Percentiles rank a stretch among this genome's conserved stretches.
These are phyloP conservation scores for Globisporangium uncinulatum DNA, from an alignment of 352 stramenopile species.

Conservation along the genomic window DNA sequence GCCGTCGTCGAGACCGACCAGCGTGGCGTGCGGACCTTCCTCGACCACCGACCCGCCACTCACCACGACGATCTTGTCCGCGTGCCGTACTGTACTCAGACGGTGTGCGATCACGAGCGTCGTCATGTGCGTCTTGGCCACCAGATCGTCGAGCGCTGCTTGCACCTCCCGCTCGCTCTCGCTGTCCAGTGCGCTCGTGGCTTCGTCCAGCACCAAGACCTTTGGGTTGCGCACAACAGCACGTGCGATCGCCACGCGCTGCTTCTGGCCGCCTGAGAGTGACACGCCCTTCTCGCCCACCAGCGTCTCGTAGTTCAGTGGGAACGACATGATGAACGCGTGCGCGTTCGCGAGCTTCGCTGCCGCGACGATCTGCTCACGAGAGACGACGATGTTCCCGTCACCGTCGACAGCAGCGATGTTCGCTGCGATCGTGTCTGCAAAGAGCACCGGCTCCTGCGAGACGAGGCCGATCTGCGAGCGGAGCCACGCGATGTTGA, in stretches of 20 bases:
- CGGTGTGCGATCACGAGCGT: slow-evolving; percentile 93
- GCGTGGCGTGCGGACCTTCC: slow-evolving; percentile 35
- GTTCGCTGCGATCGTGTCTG: slow-evolving; percentile 89
- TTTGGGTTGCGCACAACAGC: slow-evolving; percentile 69
- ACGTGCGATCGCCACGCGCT: slow-evolving; percentile 28
- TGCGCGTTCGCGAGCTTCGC: slow-evolving; percentile 39
- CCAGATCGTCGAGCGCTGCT: slow-evolving; percentile 46
- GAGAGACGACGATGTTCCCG: neutral
- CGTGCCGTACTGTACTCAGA: slow-evolving; percentile 60
- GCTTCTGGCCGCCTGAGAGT: slow-evolving; percentile 34
- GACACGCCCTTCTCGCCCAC: slow-evolving; percentile 31
- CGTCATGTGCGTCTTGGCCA: slow-evolving; percentile 54
- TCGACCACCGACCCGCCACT: slow-evolving; percentile 35
- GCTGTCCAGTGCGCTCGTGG: slow-evolving; percentile 1
- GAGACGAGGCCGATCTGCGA: slow-evolving; percentile 61
- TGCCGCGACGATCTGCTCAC: slow-evolving; percentile 10
- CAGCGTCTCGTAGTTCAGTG: slow-evolving; percentile 77
- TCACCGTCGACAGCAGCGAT: slow-evolving; percentile 67
- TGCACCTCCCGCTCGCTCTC: slow-evolving; percentile 68
- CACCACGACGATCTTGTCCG: slow-evolving; percentile 59
- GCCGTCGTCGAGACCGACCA: slow-evolving; percentile 50
- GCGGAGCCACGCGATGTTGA: slow-evolving; percentile 31
- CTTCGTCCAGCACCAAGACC: slow-evolving; percentile 59
- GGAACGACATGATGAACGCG: slow-evolving; percentile 73
- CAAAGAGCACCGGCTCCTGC: slow-evolving; percentile 88